Conservation (phyloP, 2,329 filamentous ascomycete genomes). For the Arthrobotrys conoides region DNA sequence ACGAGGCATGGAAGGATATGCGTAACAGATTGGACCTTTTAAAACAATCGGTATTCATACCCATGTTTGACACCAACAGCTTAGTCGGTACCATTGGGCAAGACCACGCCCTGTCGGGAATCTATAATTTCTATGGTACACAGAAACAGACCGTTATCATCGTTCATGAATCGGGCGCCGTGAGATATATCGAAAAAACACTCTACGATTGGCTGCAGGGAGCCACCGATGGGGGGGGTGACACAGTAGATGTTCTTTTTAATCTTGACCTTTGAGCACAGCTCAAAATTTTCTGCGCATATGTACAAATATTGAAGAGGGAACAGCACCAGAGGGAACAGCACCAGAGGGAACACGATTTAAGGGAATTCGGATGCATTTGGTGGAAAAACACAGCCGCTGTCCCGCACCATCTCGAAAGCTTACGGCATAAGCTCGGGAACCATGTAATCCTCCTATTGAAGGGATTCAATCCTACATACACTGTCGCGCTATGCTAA, state of each 20-base stretch:
- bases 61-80: constrained; percentile 68
- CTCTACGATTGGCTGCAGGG: constrained; percentile 54
- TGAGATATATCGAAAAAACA: constrained; percentile 50
- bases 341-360: not conserved
- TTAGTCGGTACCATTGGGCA: not conserved
- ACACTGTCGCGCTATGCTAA: not conserved
- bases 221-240: not conserved
- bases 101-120: not conserved
- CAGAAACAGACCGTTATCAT: constrained; percentile 54
- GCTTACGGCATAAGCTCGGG: not conserved
- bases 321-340: not conserved
- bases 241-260: constrained; percentile 42
- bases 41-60: constrained; percentile 75
- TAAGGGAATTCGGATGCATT: not conserved
- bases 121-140: constrained; percentile 42
- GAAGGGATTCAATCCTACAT: not conserved
- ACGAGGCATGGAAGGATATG: constrained; percentile 67
- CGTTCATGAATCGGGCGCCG: constrained; percentile 38
- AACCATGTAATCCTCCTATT: not conserved
- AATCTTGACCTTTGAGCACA: constrained; percentile 32
- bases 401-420: not conserved
- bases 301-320: constrained; percentile 13
- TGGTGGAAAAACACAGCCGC: not conserved
- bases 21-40: constrained; percentile 72
- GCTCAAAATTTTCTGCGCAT: constrained; percentile 4